Evolutionary conservation across 1,284 basidiomycete species (phyloP).

Genomic region (Tilletiopsis washingtonensis): DNA sequence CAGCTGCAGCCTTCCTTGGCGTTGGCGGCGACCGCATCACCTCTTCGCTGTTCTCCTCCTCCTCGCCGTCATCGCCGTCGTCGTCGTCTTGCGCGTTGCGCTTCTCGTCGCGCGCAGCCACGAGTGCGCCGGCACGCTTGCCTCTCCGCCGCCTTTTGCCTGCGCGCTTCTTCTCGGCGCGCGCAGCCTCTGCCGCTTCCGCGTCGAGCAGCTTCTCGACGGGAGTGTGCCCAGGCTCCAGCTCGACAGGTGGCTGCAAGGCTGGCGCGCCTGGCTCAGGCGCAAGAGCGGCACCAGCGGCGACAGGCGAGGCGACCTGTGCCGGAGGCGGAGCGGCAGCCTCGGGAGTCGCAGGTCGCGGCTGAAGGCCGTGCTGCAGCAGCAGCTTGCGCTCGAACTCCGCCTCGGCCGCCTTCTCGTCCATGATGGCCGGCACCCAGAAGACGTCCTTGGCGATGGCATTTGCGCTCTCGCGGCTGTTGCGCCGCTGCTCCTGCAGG

Average conservation of each 20-base stretch:
- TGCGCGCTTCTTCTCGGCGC: not conserved
- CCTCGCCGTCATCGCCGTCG: constrained; percentile 10
- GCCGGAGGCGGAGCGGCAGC: too few relatives aligned
- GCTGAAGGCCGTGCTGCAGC: too few relatives aligned
- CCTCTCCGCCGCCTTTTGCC: constrained; percentile 10
- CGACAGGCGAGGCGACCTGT: too few relatives aligned
- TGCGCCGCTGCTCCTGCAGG: constrained; percentile 21
- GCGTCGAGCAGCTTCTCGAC: not conserved
- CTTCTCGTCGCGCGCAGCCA: not conserved
- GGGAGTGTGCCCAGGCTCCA: not conserved
- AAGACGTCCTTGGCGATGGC: constrained; percentile 31
- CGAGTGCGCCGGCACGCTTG: constrained; percentile 2
- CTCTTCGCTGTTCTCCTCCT: too few relatives aligned
- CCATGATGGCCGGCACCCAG: constrained; percentile 14
- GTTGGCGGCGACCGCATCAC: too few relatives aligned
- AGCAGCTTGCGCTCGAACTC: too few relatives aligned
- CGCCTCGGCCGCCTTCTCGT: not conserved
- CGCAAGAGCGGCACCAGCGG: not conserved
- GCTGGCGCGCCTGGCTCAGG: not conserved
- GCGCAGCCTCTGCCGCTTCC: not conserved
- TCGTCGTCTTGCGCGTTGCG: constrained; percentile 11
- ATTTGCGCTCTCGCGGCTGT: constrained; percentile 15
- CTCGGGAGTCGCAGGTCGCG: too few relatives aligned
- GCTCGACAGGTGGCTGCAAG: not conserved
- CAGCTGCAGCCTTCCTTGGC: too few relatives aligned